Evolutionary conservation across 148 eudicot species (phyloP).

Genomic region (Fagopyrum homotropicum): DNA sequence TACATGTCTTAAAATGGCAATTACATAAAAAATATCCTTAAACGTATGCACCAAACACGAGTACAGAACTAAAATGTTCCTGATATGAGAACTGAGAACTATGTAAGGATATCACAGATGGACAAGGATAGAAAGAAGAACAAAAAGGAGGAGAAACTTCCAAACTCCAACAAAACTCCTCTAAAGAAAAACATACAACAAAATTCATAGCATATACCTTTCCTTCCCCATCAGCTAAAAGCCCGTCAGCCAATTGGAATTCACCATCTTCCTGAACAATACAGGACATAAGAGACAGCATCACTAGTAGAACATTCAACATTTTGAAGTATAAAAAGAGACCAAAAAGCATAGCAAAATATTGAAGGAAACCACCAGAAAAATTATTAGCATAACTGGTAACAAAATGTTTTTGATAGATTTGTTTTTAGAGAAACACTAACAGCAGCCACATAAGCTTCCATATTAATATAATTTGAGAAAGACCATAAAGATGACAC

Average conservation of each 20-base stretch:
- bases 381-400: not conserved
- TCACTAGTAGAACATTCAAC: not conserved
- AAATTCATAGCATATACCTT: slow-evolving; percentile 30
- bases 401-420: not conserved
- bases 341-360: not conserved
- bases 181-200: not conserved
- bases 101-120: not conserved
- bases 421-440: not conserved
- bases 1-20: too few relatives aligned
- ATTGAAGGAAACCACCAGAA: not conserved
- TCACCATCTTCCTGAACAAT: slow-evolving; percentile 76
- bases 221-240: slow-evolving; percentile 56
- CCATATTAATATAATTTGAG: not conserved
- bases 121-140: not conserved
- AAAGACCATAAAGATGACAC: not conserved
- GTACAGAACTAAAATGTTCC: too few relatives aligned
- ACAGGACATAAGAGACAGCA: slow-evolving; percentile 17
- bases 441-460: not conserved
- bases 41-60: too few relatives aligned
- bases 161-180: not conserved
- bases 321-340: not conserved
- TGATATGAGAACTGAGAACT: not conserved
- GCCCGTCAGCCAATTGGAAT: slow-evolving; percentile 49
- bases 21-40: too few relatives aligned
- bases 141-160: not conserved